Evolutionary conservation across 2,329 filamentous ascomycete genomes (phyloP), one percentile per base, ranked within the genome.

Genomic region (Rhinocladiella mackenziei): DNA sequence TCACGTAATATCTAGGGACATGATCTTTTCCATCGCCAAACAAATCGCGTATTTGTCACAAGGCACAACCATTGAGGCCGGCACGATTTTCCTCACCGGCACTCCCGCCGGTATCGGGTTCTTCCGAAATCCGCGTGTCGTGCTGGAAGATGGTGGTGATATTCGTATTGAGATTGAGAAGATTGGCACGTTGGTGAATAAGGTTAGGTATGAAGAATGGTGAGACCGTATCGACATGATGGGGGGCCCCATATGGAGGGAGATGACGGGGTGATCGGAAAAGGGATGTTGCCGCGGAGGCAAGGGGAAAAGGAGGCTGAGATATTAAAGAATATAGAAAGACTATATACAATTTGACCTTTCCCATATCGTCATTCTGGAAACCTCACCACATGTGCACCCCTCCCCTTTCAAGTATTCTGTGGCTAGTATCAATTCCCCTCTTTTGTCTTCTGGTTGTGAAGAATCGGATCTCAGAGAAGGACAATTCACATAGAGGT

Each of bases 141-240:
- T 61, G 5, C 49, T 71, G 18, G 59, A 60, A 7, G 48, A 67
- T 43, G 62, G 61, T 2, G 66, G 67, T 46, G 62, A 65, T 45
- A 73, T 75, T 51, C 60, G 65, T 0, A 67, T 75, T 7, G 69
- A 74, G 47, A 56, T 70, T 32, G 71, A 72, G 17, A 59, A 72
- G 56, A 67, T 75, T 34, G 72, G 72, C n/a, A 75, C 72, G 0
- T 54, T 74, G 51, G 63, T 72, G 34, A 74, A 67, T 15, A 54
- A 53, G 46, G 46, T 56, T 11, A 48, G 57, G 36, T 55, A 60
- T 40, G 59, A 62, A 45, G 39, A 53, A 22, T 51, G 47, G 53
- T 55, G 31, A 34, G 14, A n/a, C n/a, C n/a, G 15, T 19, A 15
- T 26, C 23, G 23, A 26, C n/a, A n/a, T n/a, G 29, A 31, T 9